phyloP scores from a whole-genome alignment of 345 rosid species.

The Bruguiera sexangula region DNA sequence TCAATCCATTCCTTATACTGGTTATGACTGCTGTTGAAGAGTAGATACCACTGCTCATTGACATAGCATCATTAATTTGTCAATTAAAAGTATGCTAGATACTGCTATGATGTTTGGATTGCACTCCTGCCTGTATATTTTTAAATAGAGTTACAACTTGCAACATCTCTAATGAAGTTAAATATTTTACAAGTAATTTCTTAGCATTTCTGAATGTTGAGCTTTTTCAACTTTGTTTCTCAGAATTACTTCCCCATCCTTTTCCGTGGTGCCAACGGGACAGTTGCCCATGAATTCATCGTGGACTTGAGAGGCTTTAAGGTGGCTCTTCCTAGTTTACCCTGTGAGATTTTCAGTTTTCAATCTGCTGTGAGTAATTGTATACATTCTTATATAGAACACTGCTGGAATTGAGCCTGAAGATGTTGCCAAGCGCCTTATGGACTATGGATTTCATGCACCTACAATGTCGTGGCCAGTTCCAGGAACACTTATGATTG shows the following conservation, averaged over 20 bases:
- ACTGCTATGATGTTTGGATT: not conserved
- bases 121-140: not conserved
- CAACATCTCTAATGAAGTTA: too few species aligned
- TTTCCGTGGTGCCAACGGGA: conserved; percentile 95
- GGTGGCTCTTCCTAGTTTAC: conserved; percentile 36
- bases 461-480: conserved; percentile 99
- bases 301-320: conserved; percentile 87
- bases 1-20: not conserved
- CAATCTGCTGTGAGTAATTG: conserved; percentile 12
- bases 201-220: not conserved
- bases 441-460: conserved; percentile 95
- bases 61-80: too few species aligned
- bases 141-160: too few species aligned
- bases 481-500: conserved; percentile 97
- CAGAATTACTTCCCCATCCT: conserved; percentile 84
- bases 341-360: conserved; percentile 1
- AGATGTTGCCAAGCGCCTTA: conserved; percentile 97
- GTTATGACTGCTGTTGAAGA: not conserved
- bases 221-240: conserved; percentile 2
- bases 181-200: not conserved
- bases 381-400: conserved; percentile 37
- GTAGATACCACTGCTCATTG: too few species aligned
- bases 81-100: too few species aligned
- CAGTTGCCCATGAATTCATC: conserved; percentile 93
- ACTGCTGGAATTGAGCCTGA: conserved; percentile 94